Conservation (phyloP, 2,329 filamentous ascomycete species). For the Paraconiothyrium brasiliense region DNA sequence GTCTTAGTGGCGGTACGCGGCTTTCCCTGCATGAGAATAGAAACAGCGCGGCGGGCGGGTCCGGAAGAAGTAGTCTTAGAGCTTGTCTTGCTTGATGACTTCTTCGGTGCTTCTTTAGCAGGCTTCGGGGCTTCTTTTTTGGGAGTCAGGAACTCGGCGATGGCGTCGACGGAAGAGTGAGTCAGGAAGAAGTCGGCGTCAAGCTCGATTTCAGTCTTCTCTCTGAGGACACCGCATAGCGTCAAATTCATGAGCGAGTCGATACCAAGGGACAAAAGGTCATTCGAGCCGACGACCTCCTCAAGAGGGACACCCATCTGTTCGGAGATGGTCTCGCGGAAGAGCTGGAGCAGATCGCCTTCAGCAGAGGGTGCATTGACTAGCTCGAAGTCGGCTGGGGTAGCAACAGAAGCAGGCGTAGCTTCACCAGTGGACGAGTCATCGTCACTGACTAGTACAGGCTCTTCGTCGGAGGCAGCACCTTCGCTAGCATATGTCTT, state of each 20-base stretch:
- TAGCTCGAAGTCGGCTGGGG: slow-evolving; percentile 48
- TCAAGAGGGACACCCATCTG: slow-evolving; percentile 18
- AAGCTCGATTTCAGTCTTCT: slow-evolving; percentile 19
- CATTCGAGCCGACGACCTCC: slow-evolving; percentile 15
- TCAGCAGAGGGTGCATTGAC: background rate
- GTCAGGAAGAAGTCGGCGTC: slow-evolving; percentile 14
- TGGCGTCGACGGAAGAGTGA: slow-evolving; percentile 9
- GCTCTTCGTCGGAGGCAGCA: slow-evolving; percentile 5
- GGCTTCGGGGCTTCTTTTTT: slow-evolving; percentile 3
- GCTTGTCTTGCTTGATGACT: slow-evolving; percentile 1
- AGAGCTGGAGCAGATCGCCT: slow-evolving; percentile 8
- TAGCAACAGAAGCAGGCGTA: slow-evolving; percentile 50
- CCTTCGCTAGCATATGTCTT: slow-evolving; percentile 54
- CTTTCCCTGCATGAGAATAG: slow-evolving; percentile 59
- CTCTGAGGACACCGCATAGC: slow-evolving; percentile 20
- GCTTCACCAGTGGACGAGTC: slow-evolving; percentile 53
- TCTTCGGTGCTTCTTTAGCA: slow-evolving; percentile 5
- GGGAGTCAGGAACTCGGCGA: slow-evolving; percentile 12
- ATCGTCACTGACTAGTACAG: slow-evolving; percentile 43
- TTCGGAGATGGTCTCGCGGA: slow-evolving; percentile 18
- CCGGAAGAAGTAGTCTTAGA: slow-evolving; percentile 12
- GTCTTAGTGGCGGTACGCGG: slow-evolving; percentile 37
- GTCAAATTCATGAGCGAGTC: slow-evolving; percentile 23
- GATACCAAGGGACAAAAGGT: slow-evolving; percentile 17
- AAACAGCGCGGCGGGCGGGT: slow-evolving; percentile 25